Conservation (phyloP, 2,329 filamentous ascomycete species). For the Monosporascus sp. region DNA sequence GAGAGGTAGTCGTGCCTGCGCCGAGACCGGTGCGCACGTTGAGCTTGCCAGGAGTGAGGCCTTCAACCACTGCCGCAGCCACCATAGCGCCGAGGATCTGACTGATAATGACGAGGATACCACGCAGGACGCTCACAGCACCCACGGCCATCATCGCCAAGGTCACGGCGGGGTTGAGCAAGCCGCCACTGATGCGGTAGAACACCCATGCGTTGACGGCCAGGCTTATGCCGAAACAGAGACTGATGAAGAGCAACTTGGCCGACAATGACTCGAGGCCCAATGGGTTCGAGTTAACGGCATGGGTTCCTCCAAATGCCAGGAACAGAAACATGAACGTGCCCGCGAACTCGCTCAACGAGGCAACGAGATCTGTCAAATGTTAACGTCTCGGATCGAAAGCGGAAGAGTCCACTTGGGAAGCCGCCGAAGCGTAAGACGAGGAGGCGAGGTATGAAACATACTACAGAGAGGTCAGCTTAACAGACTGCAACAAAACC, state of each 20-base stretch:
- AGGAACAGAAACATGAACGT: conserved; percentile 30
- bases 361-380: conserved; percentile 17
- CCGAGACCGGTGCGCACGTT: conserved; percentile 43
- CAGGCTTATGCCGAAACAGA: conserved; percentile 33
- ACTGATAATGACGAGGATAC: conserved; percentile 7
- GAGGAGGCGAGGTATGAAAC: background rate
- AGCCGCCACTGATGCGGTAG: conserved; percentile 29
- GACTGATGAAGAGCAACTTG: conserved; percentile 28
- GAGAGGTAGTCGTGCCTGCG: conserved; percentile 35
- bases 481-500: background rate
- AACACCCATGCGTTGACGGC: conserved; percentile 36
- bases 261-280: conserved; percentile 15
- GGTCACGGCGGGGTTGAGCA: conserved; percentile 17
- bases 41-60: conserved; percentile 40
- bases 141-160: conserved; percentile 14
- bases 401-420: background rate
- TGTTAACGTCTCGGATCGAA: background rate
- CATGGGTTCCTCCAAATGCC: conserved; percentile 28
- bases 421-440: background rate
- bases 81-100: conserved; percentile 12
- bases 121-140: conserved; percentile 5
- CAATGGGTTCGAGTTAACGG: conserved; percentile 20
- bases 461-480: background rate
- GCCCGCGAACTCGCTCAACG: conserved; percentile 25
- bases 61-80: conserved; percentile 30